Percentiles rank a stretch among this genome's conserved stretches.
These are phyloP conservation scores for Polyplosphaeria fusca DNA, from an alignment of 495 filamentous ascomycete species.

Conservation along the genomic window DNA sequence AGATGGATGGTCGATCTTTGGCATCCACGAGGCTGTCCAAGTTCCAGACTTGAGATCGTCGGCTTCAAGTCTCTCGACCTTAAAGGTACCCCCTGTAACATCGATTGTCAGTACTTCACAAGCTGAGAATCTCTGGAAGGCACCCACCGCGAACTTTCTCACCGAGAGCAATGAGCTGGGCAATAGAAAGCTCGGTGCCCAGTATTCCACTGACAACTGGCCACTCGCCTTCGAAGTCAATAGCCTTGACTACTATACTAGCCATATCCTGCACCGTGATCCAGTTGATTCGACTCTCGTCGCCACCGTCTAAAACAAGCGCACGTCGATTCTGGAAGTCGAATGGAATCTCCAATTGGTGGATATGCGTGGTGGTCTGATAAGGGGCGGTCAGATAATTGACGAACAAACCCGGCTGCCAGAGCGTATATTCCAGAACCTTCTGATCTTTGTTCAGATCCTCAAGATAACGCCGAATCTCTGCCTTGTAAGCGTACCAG, in stretches of 20 bases:
- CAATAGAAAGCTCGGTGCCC: constrained; percentile 46
- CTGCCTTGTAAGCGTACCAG: too few species aligned
- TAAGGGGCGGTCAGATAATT: constrained; percentile 54
- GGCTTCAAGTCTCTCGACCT: constrained; percentile 31
- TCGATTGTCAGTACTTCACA: constrained; percentile 14
- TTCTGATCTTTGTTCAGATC: too few species aligned
- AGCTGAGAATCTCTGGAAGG: background rate
- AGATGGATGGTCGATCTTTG: too few species aligned
- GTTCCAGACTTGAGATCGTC: too few species aligned
- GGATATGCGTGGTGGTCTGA: constrained; percentile 50
- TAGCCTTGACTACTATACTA: constrained; percentile 47
- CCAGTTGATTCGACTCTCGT: constrained; percentile 46
- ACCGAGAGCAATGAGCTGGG: constrained; percentile 47
- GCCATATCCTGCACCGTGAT: constrained; percentile 51
- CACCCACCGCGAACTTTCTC: constrained; percentile 51
- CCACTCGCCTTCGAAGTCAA: constrained; percentile 57
- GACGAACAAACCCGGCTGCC: constrained; percentile 55
- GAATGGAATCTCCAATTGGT: constrained; percentile 41
- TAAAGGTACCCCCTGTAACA: constrained; percentile 41
- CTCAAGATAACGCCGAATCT: too few species aligned
- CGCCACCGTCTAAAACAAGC: constrained; percentile 48
- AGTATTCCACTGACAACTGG: constrained; percentile 53
- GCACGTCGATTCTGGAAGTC: constrained; percentile 52
- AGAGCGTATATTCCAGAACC: constrained; percentile 59
- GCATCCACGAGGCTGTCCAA: too few species aligned